Base-by-base conservation (phyloP, 2,329 filamentous ascomycete genomes). In the Penicillium sp. region DNA sequence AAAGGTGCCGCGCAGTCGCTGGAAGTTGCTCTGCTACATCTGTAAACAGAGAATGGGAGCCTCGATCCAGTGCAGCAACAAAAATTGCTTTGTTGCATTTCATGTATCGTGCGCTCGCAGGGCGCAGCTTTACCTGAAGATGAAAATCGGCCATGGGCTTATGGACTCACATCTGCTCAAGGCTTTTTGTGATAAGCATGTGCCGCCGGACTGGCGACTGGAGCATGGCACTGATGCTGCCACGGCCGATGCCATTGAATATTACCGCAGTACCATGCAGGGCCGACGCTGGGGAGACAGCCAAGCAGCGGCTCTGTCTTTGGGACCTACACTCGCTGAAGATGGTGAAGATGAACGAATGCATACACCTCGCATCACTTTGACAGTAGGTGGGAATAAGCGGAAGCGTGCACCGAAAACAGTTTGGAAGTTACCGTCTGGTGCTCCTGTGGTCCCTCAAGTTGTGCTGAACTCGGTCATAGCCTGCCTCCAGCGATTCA, bases 31-130 rank as follows among this genome's bases (percentile, higher is more conserved):
- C 27, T 98, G 93, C 70, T 98, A 98, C 65, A 94, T 98, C 41
- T 98, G 93, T 70, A 85, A 89, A 51, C 93, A 98, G 68, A 86
- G 84, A 56, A 98, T 98, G 93, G 93, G 93, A 15, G 91, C 93
- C 27, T 97, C 91, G 65, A 96, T 98, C 45, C 93, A 98, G 65
- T 98, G 93, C 66, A 88, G 90, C 45, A 96, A 97, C 71, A 97
- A 96, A 68, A 87, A 85, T 47, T 98, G 93, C 66, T 98, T 94
- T 60, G 84, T 91, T 59, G 93, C 93, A 7, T 98, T 98, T 64
- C 93, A 98, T 67, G 89, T 96, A 39, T 97, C 93, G 4, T 98
- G 93, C 63, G 93, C 93, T 16, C 81, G 93, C 39, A 81, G 87
- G 56, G 89, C 90, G 33, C 83, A 84, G 48, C 76, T 98, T 0